Evolutionary conservation across 1,139 yeast genomes (phyloP), one percentile per base, ranked within the genome.

Genomic region (Magnusiomyces sp.): DNA sequence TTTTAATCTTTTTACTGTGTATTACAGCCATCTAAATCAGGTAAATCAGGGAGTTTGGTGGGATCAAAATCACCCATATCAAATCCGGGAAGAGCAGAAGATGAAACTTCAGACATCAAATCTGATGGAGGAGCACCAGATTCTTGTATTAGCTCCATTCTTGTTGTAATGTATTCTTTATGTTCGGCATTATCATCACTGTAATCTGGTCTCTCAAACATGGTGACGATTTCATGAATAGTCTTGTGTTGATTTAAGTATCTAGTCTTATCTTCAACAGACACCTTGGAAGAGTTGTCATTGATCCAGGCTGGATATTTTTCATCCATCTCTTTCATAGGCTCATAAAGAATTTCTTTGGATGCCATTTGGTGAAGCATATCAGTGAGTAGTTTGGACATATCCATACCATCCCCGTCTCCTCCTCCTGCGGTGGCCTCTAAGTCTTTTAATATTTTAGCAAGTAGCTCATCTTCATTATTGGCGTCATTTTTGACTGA

Each of bases 121-220:
- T 85, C 95, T 29, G 76, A 68, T 2, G 98, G 98, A 0, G 96
- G 95, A 60, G 88, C 86, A 0, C 97, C 97, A 46, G 87, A 71
- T 43, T 62, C 64, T 58, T 71, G 75, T 73, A 71, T 69, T 50
- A 65, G 69, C 59, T 81, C 87, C 72, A 84, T 75, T 53, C 77
- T 73, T 9, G 67, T 61, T 53, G 81, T 76, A 49, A 84, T 77
- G 50, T 69, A 72, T 49, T 75, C 78, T 56, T 83, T 73, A 57
- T 73, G 73, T 5, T 60, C 69, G 45, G 69, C 67, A 60, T 79
- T 72, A 20, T 72, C 71, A 55, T 83, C 89, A 52, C 71, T 70
- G 60, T 80, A 84, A 36, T 62, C 65, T 1, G 79, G 70, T 13
- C 71, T 72, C 57, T 84, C 88, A 61, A 81, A 84, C 27, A 75